Base-by-base conservation (phyloP, 108 stramenopile species). In the Nitzschia sp. region DNA sequence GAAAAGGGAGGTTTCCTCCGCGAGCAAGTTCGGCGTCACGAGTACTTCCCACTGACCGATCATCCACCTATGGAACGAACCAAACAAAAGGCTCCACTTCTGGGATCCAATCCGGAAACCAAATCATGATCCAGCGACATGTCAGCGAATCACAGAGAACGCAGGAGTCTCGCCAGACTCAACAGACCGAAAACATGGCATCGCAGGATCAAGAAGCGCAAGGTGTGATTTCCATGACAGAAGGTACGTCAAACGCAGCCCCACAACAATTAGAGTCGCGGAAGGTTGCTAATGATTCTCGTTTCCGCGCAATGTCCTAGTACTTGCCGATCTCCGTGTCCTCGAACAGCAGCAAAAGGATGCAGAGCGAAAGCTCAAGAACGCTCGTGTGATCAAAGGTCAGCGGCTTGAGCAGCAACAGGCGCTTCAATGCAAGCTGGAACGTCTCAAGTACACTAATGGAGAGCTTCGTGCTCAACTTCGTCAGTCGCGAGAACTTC, bases 331-430 rank as follows among this genome's bases (percentile, higher is more conserved):
- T 78, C 85, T 94, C 27, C 81, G 69, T 15, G 80, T 91, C 32
- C 85, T 94, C 15, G 89, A 90, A 46, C 82, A 86, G 45, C 93
- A 94, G 62, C 93, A 90, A 61, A 81, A 62, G n/a, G 93, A 94
- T 15, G 86, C 90, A 16, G 72, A 85, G 53, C 86, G 80, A 19
- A 80, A 82, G 69, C 82, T 94, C 56, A 77, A 62, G 15, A 72
- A 68, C 16, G 81, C 82, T 19, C 77, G 82, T 32, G 59, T 77
- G 45, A 67, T 65, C 30, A 89, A 88, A 66, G 61, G 78, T 31
- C 84, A 85, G 52, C 78, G 83, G 53, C 32, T 82, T 21, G 68
- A 87, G 22, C 82, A 86, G 31, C 76, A 82, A 31, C 23, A 72
- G 26, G 27, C 62, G 17, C 69, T 85, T 8, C 84, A 94, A 65